Evolutionary conservation across 768 basidiomycete species (phyloP), one percentile per base, ranked within the genome.

Genomic region (Fibroporia radiculosa): DNA sequence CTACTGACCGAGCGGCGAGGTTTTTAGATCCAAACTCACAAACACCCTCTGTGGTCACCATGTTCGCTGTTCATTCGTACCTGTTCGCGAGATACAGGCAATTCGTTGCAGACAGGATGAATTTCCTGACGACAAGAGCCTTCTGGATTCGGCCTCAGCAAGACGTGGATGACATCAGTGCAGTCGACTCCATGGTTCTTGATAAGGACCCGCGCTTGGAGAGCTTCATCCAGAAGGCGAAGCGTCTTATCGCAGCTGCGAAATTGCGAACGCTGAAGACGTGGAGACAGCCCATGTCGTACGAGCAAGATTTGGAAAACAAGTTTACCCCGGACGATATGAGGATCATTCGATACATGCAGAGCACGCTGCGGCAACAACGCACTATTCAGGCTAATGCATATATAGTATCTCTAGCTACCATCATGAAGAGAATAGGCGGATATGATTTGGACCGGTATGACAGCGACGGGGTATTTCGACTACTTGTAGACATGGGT

Each of bases 401-500:
- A 0, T 89, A 81, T 56, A 56, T 64, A 1, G 56, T 75, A 1
- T 65, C 74, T 0, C 66, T 72, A 22, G 70, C 74, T 13, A 62
- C 65, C 13, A 74, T 95, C 44, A 51, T 91, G 29, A 84, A 82
- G 56, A 60, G 63, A 36, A 56, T 90, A 20, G 65, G 70, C 16
- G 56, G 70, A 3, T 66, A 71, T 20, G 52, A 0, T 40, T 6
- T 2, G 26, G 22, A 41, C 4, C 56, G 53, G 0, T 51, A 73
- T 33, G 55, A 56, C 12, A 67, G 66, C 44, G 54, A 51, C n/a
- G 45, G 61, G 18, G 60, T 75, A 19, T 66, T 74, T 52, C 64
- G 63, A 46, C 61, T 82, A 18, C 67, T 96, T 27, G 58, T 78
- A 13, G 78, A 88, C 35, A 55, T 95, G 12, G 93, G 95, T 6